Evolutionary conservation across 257 asterid species (phyloP).

Genomic region (Lycium barbarum): DNA sequence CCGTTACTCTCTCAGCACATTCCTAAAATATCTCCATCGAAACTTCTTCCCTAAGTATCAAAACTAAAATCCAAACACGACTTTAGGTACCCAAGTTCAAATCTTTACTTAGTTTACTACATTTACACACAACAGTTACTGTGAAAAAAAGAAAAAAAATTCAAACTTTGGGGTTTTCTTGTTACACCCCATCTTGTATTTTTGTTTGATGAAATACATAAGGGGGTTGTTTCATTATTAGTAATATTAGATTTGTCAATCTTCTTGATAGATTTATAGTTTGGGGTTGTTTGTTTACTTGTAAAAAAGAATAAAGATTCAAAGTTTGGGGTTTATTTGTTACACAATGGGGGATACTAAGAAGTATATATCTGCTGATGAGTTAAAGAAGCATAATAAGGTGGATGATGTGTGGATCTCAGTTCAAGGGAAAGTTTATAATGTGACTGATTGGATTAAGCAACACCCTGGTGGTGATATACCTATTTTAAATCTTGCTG

Average conservation of each 20-base stretch:
- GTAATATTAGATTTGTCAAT: not conserved
- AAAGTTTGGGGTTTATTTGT: not conserved
- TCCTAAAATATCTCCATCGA: not conserved
- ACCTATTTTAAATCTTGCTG: constrained; percentile 46
- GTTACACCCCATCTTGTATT: not conserved
- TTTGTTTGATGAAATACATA: not conserved
- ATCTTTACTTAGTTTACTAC: not conserved
- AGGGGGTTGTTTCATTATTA: not conserved
- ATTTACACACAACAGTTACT: not conserved
- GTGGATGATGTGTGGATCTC: constrained; percentile 51
- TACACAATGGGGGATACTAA: constrained; percentile 12
- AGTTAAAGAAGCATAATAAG: constrained; percentile 47
- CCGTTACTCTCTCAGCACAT: too few species aligned
- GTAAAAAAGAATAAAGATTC: not conserved
- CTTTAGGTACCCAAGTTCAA: too few species aligned
- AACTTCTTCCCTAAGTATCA: not conserved
- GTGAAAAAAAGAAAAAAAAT: too few species aligned
- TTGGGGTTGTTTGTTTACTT: not conserved
- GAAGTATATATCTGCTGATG: constrained; percentile 46
- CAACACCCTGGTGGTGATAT: constrained; percentile 59
- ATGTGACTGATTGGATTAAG: constrained; percentile 50
- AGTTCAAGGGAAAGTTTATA: constrained; percentile 49
- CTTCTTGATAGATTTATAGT: not conserved
- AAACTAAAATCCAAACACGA: not conserved
- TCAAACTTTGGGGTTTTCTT: not conserved